Evolutionary conservation across 441 rosid genomes (phyloP).

Genomic region (Macaranga tanarius): DNA sequence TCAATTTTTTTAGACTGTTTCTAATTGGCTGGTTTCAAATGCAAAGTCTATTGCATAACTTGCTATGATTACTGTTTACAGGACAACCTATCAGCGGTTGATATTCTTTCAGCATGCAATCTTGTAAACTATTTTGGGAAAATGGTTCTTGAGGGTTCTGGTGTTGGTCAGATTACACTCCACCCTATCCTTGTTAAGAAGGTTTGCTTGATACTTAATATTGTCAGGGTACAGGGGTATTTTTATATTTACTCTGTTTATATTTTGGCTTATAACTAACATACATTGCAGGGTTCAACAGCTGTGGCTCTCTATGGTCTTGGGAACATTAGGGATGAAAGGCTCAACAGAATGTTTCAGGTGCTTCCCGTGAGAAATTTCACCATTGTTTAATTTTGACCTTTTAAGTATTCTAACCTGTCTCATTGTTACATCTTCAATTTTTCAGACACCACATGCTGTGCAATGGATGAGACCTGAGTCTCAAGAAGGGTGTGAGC

Average conservation of each 20-base stretch:
- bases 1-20: conserved; percentile 4
- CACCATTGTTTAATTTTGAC: conserved; percentile 24
- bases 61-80: conserved; percentile 41
- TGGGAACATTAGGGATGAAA: conserved; percentile 96
- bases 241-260: conserved; percentile 14
- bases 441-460: conserved; percentile 87
- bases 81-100: conserved; percentile 98
- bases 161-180: conserved; percentile 95
- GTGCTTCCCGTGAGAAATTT: conserved; percentile 32
- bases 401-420: conserved; percentile 17
- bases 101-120: conserved; percentile 94
- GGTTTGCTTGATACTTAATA: conserved; percentile 42
- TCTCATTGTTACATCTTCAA: conserved; percentile 12
- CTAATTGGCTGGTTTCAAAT: not conserved
- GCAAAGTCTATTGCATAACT: conserved; percentile 16
- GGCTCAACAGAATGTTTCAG: conserved; percentile 99
- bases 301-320: conserved; percentile 95
- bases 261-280: conserved; percentile 15
- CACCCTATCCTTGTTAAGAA: conserved; percentile 85
- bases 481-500: conserved; percentile 76
- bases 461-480: conserved; percentile 99
- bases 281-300: conserved; percentile 72
- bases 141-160: conserved; percentile 99
- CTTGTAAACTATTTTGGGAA: conserved; percentile 97
- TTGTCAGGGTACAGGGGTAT: conserved; percentile 5